phyloP scores from a whole-genome alignment of 2,329 filamentous ascomycete genomes.

The Didymella glomerata region DNA sequence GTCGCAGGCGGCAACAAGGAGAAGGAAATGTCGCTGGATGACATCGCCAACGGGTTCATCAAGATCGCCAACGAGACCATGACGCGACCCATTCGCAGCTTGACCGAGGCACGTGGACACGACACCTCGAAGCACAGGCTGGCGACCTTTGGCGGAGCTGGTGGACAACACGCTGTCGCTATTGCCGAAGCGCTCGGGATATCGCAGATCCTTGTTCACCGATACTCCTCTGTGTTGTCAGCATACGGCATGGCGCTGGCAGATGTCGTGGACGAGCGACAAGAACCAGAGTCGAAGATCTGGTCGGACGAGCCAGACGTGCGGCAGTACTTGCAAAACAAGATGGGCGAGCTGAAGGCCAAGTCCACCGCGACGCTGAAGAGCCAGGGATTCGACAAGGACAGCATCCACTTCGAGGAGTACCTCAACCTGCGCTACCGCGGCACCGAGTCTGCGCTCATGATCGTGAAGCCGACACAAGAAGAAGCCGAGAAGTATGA shows the following conservation, averaged over 20 bases:
- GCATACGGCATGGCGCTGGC: conserved; percentile 93
- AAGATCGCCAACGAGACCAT: conserved; percentile 92
- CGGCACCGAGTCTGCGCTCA: conserved; percentile 88
- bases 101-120: conserved; percentile 91
- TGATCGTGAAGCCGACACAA: conserved; percentile 78
- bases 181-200: conserved; percentile 87
- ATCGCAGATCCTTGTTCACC: conserved; percentile 82
- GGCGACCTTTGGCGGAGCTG: conserved; percentile 90
- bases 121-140: conserved; percentile 90
- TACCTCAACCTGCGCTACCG: conserved; percentile 95
- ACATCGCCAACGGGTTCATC: conserved; percentile 88
- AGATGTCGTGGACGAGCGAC: conserved; percentile 90
- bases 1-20: conserved; percentile 66
- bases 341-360: conserved; percentile 81
- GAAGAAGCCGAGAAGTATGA: conserved; percentile 68
- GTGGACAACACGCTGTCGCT: conserved; percentile 90
- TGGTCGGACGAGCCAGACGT: conserved; percentile 67
- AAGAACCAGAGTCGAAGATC: conserved; percentile 74
- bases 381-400: conserved; percentile 80
- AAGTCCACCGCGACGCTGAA: conserved; percentile 73
- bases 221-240: conserved; percentile 87
- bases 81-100: conserved; percentile 86
- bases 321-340: conserved; percentile 70
- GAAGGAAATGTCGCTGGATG: conserved; percentile 76
- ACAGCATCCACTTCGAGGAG: conserved; percentile 83